phyloP scores from a whole-genome alignment of 257 asterid species.

The Petunia axillaris region DNA sequence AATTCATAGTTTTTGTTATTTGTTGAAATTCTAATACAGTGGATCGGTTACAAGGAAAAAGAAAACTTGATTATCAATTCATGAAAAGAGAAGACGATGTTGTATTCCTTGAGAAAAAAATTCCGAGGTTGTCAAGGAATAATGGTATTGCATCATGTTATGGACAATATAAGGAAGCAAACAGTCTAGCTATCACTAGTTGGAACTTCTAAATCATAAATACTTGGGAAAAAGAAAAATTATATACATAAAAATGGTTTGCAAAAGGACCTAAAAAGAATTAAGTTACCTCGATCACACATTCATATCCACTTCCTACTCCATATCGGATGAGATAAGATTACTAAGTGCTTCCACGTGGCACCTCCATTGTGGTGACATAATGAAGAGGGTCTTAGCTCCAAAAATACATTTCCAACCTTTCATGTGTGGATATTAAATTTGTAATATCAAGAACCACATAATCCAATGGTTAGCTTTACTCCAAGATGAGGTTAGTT shows the following conservation, averaged over 20 bases:
- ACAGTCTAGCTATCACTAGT: neutral
- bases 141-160: neutral
- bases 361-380: conserved; percentile 26
- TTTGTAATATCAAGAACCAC: conserved; percentile 36
- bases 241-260: neutral
- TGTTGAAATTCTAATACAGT: too few species aligned
- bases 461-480: conserved; percentile 42
- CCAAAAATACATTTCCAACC: neutral
- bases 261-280: neutral
- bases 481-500: conserved; percentile 24
- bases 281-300: conserved; percentile 28
- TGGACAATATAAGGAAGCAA: neutral
- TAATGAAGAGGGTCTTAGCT: neutral
- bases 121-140: neutral
- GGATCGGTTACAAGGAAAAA: too few species aligned
- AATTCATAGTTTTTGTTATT: too few species aligned
- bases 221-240: neutral
- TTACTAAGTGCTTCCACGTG: conserved; percentile 39
- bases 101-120: neutral
- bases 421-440: conserved; percentile 33
- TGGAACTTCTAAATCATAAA: neutral
- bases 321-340: conserved; percentile 48
- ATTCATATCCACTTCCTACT: conserved; percentile 29
- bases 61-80: too few species aligned
- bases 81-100: neutral